These are phyloP conservation scores for Tricholomella constricta DNA, from an alignment of 768 basidiomycete species.

Conservation along the genomic window DNA sequence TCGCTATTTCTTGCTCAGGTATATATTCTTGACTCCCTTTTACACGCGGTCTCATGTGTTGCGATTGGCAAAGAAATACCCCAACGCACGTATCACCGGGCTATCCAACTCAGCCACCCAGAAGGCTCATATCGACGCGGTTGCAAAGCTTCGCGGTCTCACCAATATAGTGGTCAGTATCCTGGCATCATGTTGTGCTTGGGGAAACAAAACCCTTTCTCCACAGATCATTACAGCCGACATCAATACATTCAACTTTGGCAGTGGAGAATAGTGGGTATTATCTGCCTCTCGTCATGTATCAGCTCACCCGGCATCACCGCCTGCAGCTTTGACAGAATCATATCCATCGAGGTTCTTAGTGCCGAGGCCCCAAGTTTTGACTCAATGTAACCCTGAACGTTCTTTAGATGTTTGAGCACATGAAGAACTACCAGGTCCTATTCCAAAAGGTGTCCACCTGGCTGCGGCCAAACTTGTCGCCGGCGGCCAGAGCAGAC, in stretches of 20 bases:
- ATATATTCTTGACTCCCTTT: background rate
- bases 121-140: slow-evolving; percentile 60
- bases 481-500: slow-evolving; percentile 20
- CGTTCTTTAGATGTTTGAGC: slow-evolving; percentile 61
- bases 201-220: background rate
- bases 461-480: slow-evolving; percentile 55
- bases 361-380: background rate
- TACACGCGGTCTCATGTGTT: background rate
- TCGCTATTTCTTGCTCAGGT: slow-evolving; percentile 67
- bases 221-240: slow-evolving; percentile 66
- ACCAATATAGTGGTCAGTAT: slow-evolving; percentile 51
- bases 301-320: background rate
- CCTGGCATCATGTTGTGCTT: background rate
- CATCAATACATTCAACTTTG: slow-evolving; percentile 64
- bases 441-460: slow-evolving; percentile 62
- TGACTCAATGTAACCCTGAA: background rate
- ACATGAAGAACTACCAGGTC: slow-evolving; percentile 73
- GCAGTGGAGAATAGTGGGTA: slow-evolving; percentile 43
- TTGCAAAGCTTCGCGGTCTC: slow-evolving; percentile 49
- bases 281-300: background rate
- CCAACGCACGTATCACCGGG: slow-evolving; percentile 59
- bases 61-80: slow-evolving; percentile 68
- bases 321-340: slow-evolving; percentile 62
- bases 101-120: slow-evolving; percentile 72
- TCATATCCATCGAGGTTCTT: slow-evolving; percentile 65